Percentiles rank a stretch among this genome's conserved stretches.
Conservation (phyloP, 257 asterid genomes). For the Cordia subcordata region DNA sequence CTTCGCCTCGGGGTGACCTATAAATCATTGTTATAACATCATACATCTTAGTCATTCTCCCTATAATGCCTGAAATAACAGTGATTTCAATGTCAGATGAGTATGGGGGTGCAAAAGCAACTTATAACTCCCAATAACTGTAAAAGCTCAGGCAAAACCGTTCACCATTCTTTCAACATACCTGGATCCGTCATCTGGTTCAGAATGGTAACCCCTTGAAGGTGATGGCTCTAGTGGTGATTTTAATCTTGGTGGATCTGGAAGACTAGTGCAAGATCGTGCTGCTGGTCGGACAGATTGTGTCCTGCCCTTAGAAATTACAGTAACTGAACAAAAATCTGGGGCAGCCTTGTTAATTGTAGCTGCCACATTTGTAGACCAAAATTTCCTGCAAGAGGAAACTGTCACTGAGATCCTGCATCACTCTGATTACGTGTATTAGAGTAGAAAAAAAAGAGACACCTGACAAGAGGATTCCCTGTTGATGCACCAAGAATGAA, state of each 20-base stretch:
- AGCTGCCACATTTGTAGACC: slow-evolving; percentile 59
- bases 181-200: slow-evolving; percentile 36
- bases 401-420: neutral
- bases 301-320: slow-evolving; percentile 53
- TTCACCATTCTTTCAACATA: slow-evolving; percentile 9
- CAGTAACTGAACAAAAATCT: slow-evolving; percentile 66
- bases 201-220: slow-evolving; percentile 18
- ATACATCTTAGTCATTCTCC: too few relatives aligned
- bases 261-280: slow-evolving; percentile 13
- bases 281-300: slow-evolving; percentile 61
- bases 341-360: slow-evolving; percentile 67
- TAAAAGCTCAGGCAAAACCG: neutral
- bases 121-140: neutral
- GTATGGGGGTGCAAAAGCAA: neutral
- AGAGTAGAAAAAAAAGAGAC: neutral
- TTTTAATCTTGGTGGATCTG: slow-evolving; percentile 20
- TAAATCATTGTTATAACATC: neutral
- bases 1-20: too few relatives aligned
- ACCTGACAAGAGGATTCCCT: slow-evolving; percentile 41
- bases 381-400: slow-evolving; percentile 38
- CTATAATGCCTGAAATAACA: too few relatives aligned
- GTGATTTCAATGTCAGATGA: neutral
- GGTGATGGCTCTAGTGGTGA: slow-evolving; percentile 21
- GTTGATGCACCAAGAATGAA: slow-evolving; percentile 68
- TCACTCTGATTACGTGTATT: neutral